Evolutionary conservation across 2,329 filamentous ascomycete species (phyloP), one percentile per base, ranked within the genome.

Genomic region (Simplicillium aogashimaense): DNA sequence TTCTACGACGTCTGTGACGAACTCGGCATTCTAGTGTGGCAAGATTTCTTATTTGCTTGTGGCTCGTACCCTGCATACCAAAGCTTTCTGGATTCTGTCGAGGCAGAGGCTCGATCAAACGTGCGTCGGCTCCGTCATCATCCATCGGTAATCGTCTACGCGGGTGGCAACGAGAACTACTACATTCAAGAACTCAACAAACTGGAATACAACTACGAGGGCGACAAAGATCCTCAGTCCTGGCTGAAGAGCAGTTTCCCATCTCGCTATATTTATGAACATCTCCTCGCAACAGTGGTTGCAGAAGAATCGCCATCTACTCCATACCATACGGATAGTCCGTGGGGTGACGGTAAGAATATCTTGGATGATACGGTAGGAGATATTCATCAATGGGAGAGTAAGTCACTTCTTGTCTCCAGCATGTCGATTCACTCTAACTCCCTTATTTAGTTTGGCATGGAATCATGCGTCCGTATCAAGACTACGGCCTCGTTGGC

Each of bases 161-260:
- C 81, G 10, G 85, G 85, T 3, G 88, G 87, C 56, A 89, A 89
- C 49, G 84, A 89, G 55, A 83, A 63, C 51, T 88, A 88, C 52
- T 80, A 86, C 55, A 80, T 85, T n/a, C 76, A 82, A 49, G 83
- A 89, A 55, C 67, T 70, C 13, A 76, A 74, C 46, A 68, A 73
- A 3, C 67, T 90, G 40, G 78, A 76, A 4, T 90, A 90, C 54
- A 64, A 88, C 51, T 83, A 75, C 46, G 70, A 76, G 15, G 20
- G 20, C 20, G 80, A 90, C 61, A 85, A 83, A 49, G 70, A 87
- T 47, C 76, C 82, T 0, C 65, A 83, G 42, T 81, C 69, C 46
- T 89, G 84, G 85, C 67, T 89, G 32, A 78, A 80, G 57, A 80
- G 81, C 3, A 66, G 78, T 43, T 89, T 88, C 50, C 83, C 84